A percentile compares a stretch with the other conserved stretches of the same genome.
Evolutionary conservation across 2,329 filamentous ascomycete species (phyloP).

Genomic region (Chalaropsis ovoidea): DNA sequence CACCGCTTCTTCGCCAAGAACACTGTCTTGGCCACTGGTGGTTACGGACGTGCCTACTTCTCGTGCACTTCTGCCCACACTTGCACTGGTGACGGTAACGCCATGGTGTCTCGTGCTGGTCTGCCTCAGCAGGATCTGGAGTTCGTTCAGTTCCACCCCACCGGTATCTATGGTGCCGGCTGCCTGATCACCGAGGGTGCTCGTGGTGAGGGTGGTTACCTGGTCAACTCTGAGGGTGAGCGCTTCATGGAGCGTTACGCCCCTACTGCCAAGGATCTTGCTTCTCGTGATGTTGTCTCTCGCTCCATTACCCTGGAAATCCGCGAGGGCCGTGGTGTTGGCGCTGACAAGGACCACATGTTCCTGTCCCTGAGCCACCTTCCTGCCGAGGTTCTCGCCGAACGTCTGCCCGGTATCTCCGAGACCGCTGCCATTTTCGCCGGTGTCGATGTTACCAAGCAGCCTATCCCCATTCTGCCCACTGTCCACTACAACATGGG

Average conservation of each 20-base stretch:
- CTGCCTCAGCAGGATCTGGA: slow-evolving; percentile 98
- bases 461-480: slow-evolving; percentile 90
- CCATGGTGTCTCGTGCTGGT: slow-evolving; percentile 95
- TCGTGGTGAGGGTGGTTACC: slow-evolving; percentile 94
- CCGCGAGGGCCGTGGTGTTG: slow-evolving; percentile 91
- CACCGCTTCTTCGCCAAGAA: slow-evolving; percentile 95
- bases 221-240: slow-evolving; percentile 95
- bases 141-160: slow-evolving; percentile 99
- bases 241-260: slow-evolving; percentile 99
- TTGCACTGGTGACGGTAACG: slow-evolving; percentile 98
- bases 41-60: slow-evolving; percentile 97
- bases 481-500: slow-evolving; percentile 99
- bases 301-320: slow-evolving; percentile 98
- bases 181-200: slow-evolving; percentile 97
- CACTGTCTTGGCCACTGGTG: slow-evolving; percentile 92
- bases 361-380: slow-evolving; percentile 96
- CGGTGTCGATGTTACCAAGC: slow-evolving; percentile 92
- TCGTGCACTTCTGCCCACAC: slow-evolving; percentile 96
- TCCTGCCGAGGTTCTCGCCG: slow-evolving; percentile 80
- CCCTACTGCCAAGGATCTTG: slow-evolving; percentile 94
- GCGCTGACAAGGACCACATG: slow-evolving; percentile 95
- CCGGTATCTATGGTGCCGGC: slow-evolving; percentile 96
- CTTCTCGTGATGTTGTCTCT: slow-evolving; percentile 89
- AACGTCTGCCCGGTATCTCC: slow-evolving; percentile 95
- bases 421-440: slow-evolving; percentile 97